Percentiles rank a stretch among this genome's conserved stretches.
Conservation (phyloP, 805 yeast genomes). For the Blastobotrys terrestris region DNA sequence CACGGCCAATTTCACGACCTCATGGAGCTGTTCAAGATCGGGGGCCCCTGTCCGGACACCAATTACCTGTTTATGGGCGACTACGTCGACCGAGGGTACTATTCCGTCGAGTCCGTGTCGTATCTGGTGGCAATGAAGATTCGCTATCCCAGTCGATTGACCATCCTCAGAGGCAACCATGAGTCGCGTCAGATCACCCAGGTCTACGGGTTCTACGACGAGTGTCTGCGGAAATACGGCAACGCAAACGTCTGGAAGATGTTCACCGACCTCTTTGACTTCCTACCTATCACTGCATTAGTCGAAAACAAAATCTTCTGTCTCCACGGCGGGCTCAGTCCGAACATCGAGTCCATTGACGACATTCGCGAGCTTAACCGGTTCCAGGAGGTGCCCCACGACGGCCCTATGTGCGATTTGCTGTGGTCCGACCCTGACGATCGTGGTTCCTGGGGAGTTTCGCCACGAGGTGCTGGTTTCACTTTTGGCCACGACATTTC, state of each 20-base stretch:
- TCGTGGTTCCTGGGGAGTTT: conserved; percentile 96
- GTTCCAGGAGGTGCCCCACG: conserved; percentile 96
- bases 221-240: conserved; percentile 91
- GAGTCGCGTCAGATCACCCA: conserved; percentile 95
- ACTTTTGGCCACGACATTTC: conserved; percentile 96
- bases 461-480: conserved; percentile 99
- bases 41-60: conserved; percentile 93
- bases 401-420: conserved; percentile 96
- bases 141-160: conserved; percentile 86
- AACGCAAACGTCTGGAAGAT: conserved; percentile 90
- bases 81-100: conserved; percentile 86
- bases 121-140: conserved; percentile 92
- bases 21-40: conserved; percentile 90
- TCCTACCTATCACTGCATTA: conserved; percentile 91
- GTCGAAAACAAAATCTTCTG: conserved; percentile 92
- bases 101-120: conserved; percentile 88
- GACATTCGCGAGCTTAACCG: conserved; percentile 89
- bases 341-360: conserved; percentile 93
- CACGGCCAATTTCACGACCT: conserved; percentile 96
- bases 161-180: conserved; percentile 91
- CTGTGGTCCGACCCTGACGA: conserved; percentile 98
- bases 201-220: conserved; percentile 95
- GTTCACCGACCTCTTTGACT: conserved; percentile 89
- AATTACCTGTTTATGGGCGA: conserved; percentile 85
- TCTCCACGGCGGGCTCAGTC: conserved; percentile 94